Percentiles rank a stretch among this genome's conserved stretches.
phyloP scores from a whole-genome alignment of 768 basidiomycete genomes.

The Lentinula guzmanii region DNA sequence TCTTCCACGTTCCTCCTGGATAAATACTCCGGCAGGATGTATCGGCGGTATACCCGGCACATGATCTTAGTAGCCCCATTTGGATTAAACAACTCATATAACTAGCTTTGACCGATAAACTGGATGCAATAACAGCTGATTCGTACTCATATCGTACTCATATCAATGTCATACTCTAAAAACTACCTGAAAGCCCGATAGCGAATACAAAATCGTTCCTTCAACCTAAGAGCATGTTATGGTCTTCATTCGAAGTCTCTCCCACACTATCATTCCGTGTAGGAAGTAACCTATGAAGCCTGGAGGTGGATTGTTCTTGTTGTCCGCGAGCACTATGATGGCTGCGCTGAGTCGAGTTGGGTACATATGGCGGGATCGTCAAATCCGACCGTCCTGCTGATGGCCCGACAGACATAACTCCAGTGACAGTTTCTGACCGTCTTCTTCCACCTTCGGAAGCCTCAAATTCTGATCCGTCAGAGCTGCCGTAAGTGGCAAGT shows the following conservation, averaged over 20 bases:
- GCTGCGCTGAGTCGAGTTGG: slow-evolving; percentile 1
- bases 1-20: background rate
- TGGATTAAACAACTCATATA: background rate
- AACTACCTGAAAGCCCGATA: background rate
- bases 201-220: background rate
- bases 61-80: background rate
- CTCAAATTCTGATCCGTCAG: background rate
- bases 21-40: background rate
- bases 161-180: background rate
- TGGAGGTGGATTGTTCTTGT: background rate
- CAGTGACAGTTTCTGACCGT: slow-evolving; percentile 4
- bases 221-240: slow-evolving; percentile 5
- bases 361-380: slow-evolving; percentile 6
- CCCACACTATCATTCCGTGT: slow-evolving; percentile 6
- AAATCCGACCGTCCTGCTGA: background rate
- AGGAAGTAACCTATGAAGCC: slow-evolving; percentile 3
- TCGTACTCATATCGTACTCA: no score
- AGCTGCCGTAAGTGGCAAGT: background rate
- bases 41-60: background rate
- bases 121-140: background rate
- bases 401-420: background rate
- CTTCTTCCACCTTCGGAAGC: background rate
- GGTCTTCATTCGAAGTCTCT: slow-evolving; percentile 2
- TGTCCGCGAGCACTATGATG: background rate
- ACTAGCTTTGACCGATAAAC: background rate